These are phyloP conservation scores for Lecanosticta acicola DNA, from an alignment of 2,329 filamentous ascomycete genomes.

Conservation along the genomic window DNA sequence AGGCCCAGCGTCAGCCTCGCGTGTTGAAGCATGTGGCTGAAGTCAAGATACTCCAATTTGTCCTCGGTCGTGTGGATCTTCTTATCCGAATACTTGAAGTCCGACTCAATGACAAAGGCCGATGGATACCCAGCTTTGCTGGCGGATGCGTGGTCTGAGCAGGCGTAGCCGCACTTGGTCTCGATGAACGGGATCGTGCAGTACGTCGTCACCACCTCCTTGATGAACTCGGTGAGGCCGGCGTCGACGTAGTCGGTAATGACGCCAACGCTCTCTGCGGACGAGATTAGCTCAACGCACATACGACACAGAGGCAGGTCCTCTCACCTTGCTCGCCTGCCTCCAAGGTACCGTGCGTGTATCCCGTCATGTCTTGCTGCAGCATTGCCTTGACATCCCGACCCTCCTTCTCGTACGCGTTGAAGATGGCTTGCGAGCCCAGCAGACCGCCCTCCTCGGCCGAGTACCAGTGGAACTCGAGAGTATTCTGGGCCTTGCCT, in stretches of 20 bases:
- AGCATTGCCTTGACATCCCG: constrained; percentile 90
- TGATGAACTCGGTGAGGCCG: constrained; percentile 81
- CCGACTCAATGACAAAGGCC: constrained; percentile 70
- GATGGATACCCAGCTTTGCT: constrained; percentile 69
- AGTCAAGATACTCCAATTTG: constrained; percentile 65
- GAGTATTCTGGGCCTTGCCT: constrained; percentile 72
- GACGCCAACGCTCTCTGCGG: constrained; percentile 83
- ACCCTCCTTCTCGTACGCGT: constrained; percentile 64
- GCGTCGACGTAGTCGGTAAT: constrained; percentile 88
- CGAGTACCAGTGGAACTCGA: constrained; percentile 97
- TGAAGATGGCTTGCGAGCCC: constrained; percentile 85
- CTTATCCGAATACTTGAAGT: constrained; percentile 56
- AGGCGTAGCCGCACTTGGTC: constrained; percentile 81
- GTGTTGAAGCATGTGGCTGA: constrained; percentile 89
- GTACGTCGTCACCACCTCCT: constrained; percentile 79
- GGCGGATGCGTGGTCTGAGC: constrained; percentile 68
- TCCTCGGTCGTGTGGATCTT: constrained; percentile 68
- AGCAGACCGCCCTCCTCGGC: constrained; percentile 84
- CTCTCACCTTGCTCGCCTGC: constrained; percentile 72
- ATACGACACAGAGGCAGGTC: too few relatives aligned
- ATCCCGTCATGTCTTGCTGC: constrained; percentile 97
- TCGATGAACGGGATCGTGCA: constrained; percentile 81
- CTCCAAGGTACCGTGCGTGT: constrained; percentile 73
- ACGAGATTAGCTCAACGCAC: too few relatives aligned
- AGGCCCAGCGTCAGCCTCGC: constrained; percentile 77